Percentiles rank a stretch among this genome's conserved stretches.
Evolutionary conservation across 306 rosid genomes (phyloP).

Genomic region (Citrullus amarus): DNA sequence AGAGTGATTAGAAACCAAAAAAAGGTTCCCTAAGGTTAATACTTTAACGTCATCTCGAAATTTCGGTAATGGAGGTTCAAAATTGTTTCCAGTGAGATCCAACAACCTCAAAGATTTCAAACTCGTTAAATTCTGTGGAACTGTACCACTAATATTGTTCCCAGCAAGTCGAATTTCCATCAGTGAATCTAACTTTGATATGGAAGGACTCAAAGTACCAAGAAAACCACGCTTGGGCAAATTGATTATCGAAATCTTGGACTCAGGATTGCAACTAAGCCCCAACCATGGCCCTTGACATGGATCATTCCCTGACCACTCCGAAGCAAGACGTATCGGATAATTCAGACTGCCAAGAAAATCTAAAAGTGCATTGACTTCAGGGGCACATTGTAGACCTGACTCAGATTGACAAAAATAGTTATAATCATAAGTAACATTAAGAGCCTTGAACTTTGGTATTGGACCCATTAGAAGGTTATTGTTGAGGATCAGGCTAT

Average conservation of each 20-base stretch:
- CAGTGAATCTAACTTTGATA: conserved; percentile 51
- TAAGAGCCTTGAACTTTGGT: conserved; percentile 48
- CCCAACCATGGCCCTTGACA: conserved; percentile 69
- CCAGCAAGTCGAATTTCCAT: conserved; percentile 43
- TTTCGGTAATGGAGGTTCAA: conserved; percentile 52
- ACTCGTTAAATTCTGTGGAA: conserved; percentile 37
- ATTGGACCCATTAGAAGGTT: conserved; percentile 65
- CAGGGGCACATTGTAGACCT: conserved; percentile 45
- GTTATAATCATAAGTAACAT: conserved; percentile 36
- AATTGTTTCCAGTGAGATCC: conserved; percentile 51
- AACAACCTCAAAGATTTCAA: conserved; percentile 44
- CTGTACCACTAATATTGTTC: conserved; percentile 36
- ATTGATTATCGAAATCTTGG: conserved; percentile 46
- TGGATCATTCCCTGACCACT: conserved; percentile 71
- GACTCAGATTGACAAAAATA: conserved; percentile 49
- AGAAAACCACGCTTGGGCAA: conserved; percentile 39
- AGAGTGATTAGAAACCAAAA: conserved; percentile 22
- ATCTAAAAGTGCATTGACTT: conserved; percentile 44
- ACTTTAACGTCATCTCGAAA: conserved; percentile 38
- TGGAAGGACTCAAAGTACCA: conserved; percentile 67
- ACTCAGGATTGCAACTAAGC: conserved; percentile 42
- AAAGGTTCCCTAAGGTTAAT: conserved; percentile 38
- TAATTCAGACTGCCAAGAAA: conserved; percentile 45
- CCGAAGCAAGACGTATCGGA: conserved; percentile 44
- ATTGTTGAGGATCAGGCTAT: conserved; percentile 47